Evolutionary conservation across 768 basidiomycete genomes (phyloP).

Genomic region (Boletus rex-veris): DNA sequence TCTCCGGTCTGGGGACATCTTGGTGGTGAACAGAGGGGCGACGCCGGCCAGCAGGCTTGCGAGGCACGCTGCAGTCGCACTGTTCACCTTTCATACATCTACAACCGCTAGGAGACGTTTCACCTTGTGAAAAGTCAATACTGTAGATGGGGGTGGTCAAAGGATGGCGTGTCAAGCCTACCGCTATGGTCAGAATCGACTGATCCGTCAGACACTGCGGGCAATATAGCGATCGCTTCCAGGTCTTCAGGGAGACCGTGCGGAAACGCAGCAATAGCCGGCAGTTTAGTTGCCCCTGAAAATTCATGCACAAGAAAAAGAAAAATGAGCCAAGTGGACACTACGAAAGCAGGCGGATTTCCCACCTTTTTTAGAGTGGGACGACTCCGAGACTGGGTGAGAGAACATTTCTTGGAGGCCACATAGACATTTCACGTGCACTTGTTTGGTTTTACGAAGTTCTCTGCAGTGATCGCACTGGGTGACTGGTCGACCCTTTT

Average conservation of each 20-base stretch:
- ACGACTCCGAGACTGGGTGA: conserved; percentile 19
- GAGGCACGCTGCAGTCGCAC: conserved; percentile 59
- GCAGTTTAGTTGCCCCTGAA: conserved; percentile 55
- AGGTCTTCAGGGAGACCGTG: conserved; percentile 69
- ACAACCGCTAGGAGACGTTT: conserved; percentile 45
- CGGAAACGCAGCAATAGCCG: conserved; percentile 75
- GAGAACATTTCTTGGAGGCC: conserved; percentile 36
- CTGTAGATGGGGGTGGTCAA: conserved; percentile 34
- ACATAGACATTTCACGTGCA: conserved; percentile 44
- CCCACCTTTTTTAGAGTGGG: conserved; percentile 63
- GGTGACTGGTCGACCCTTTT: conserved; percentile 55
- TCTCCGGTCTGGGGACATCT: conserved; percentile 29
- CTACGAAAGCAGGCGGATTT: conserved; percentile 6
- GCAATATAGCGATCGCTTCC: conserved; percentile 45
- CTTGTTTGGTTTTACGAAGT: conserved; percentile 43
- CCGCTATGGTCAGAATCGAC: conserved; percentile 64
- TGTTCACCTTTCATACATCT: conserved; percentile 41
- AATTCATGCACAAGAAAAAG: conserved; percentile 24
- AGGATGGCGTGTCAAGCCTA: conserved; percentile 52
- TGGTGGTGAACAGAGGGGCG: conserved; percentile 28
- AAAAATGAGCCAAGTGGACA: conserved; percentile 11
- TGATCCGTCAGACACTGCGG: conserved; percentile 44
- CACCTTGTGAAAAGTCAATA: conserved; percentile 49
- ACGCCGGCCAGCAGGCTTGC: conserved; percentile 40
- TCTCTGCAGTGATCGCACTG: conserved; percentile 52